phyloP scores from a whole-genome alignment of 2,329 filamentous ascomycete genomes.

The Aspergillus fischeri region DNA sequence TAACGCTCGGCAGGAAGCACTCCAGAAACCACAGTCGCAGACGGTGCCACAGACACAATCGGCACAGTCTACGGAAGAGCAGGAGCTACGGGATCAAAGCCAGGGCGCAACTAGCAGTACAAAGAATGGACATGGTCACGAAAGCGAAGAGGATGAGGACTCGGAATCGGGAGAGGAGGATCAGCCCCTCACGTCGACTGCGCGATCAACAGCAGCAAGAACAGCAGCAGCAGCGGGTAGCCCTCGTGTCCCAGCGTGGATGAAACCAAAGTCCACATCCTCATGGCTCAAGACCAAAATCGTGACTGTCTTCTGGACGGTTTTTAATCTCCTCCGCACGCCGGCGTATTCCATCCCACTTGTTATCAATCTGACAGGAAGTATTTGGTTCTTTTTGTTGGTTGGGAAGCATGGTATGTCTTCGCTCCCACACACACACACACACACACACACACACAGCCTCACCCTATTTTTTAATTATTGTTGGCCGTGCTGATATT shows the following conservation, averaged over 20 bases:
- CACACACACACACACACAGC: too few species aligned
- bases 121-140: neutral
- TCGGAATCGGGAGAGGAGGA: neutral
- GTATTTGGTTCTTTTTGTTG: constrained; percentile 92
- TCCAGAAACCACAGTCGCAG: constrained; percentile 10
- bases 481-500: neutral
- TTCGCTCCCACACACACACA: neutral
- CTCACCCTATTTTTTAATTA: neutral
- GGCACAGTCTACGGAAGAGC: neutral
- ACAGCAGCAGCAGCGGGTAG: neutral
- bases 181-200: neutral
- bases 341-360: constrained; percentile 82
- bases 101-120: neutral
- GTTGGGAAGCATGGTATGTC: constrained; percentile 83
- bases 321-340: constrained; percentile 72
- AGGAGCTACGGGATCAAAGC: neutral
- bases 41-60: neutral
- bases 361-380: constrained; percentile 84
- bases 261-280: constrained; percentile 18
- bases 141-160: neutral
- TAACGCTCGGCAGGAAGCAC: constrained; percentile 50
- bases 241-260: constrained; percentile 18
- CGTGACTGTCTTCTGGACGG: constrained; percentile 66
- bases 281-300: constrained; percentile 62
- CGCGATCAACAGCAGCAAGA: constrained; percentile 4